Conservation (phyloP, 805 yeast genomes). For the Barnettozyma wickerhamii region DNA sequence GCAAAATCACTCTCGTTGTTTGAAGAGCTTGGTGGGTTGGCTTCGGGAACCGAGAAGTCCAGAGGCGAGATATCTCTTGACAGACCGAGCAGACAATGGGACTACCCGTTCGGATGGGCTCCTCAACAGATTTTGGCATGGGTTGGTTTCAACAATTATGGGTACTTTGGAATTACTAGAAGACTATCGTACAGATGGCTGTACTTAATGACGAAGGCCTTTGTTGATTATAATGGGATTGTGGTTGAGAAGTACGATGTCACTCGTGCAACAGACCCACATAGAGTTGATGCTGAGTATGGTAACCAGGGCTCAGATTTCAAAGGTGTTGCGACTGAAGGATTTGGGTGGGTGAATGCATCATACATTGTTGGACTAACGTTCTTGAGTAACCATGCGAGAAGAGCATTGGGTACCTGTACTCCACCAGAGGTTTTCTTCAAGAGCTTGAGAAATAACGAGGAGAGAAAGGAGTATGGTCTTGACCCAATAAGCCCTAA, state of each 20-base stretch:
- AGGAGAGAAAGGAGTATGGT: constrained; percentile 21
- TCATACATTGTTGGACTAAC: constrained; percentile 72
- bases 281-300: constrained; percentile 90
- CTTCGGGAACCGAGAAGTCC: constrained; percentile 71
- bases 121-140: constrained; percentile 96
- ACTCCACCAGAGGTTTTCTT: constrained; percentile 26
- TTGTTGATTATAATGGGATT: constrained; percentile 89
- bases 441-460: constrained; percentile 18
- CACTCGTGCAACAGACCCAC: constrained; percentile 76
- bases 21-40: constrained; percentile 87
- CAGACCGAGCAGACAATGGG: constrained; percentile 96
- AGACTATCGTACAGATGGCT: constrained; percentile 85
- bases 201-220: constrained; percentile 81
- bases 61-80: constrained; percentile 66
- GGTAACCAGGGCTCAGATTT: constrained; percentile 95
- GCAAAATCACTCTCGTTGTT: constrained; percentile 61
- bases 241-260: constrained; percentile 96
- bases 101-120: constrained; percentile 97
- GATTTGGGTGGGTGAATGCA: constrained; percentile 98
- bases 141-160: constrained; percentile 78
- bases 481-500: constrained; percentile 12
- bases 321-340: constrained; percentile 91
- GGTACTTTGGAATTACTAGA: constrained; percentile 56
- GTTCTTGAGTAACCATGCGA: constrained; percentile 59
- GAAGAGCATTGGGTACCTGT: constrained; percentile 70